Evolutionary conservation across 345 rosid species (phyloP).

Genomic region (Boechera divaricarpa): DNA sequence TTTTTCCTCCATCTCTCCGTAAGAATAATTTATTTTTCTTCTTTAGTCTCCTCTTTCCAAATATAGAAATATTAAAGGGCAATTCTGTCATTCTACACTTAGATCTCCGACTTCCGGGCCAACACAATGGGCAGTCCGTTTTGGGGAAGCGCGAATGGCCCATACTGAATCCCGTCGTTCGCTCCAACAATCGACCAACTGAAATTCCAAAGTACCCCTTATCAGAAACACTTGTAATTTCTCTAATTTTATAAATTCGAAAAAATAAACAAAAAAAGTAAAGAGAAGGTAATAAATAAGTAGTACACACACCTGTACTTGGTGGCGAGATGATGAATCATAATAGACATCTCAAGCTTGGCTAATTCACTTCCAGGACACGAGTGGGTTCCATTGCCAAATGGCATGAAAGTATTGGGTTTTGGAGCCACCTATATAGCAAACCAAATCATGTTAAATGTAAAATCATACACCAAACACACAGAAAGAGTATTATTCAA

Average conservation of each 20-base stretch:
- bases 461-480: background rate
- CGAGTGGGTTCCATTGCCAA: constrained; percentile 85
- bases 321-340: constrained; percentile 89
- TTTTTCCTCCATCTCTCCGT: background rate
- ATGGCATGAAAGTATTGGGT: constrained; percentile 89
- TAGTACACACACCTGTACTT: constrained; percentile 76
- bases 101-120: constrained; percentile 44
- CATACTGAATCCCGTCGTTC: constrained; percentile 73
- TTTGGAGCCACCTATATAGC: constrained; percentile 68
- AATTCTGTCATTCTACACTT: constrained; percentile 1
- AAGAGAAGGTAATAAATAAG: background rate
- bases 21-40: background rate
- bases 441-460: background rate
- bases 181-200: constrained; percentile 68
- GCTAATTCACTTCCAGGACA: constrained; percentile 95
- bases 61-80: constrained; percentile 2
- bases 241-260: background rate
- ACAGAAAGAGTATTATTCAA: background rate
- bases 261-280: background rate
- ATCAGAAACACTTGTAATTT: background rate
- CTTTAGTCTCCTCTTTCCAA: constrained; percentile 15
- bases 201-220: constrained; percentile 23
- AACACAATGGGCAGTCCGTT: constrained; percentile 77
- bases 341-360: constrained; percentile 73
- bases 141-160: constrained; percentile 86